These are phyloP conservation scores for Curvularia verruculosa DNA, from an alignment of 2,329 filamentous ascomycete genomes.

Conservation along the genomic window DNA sequence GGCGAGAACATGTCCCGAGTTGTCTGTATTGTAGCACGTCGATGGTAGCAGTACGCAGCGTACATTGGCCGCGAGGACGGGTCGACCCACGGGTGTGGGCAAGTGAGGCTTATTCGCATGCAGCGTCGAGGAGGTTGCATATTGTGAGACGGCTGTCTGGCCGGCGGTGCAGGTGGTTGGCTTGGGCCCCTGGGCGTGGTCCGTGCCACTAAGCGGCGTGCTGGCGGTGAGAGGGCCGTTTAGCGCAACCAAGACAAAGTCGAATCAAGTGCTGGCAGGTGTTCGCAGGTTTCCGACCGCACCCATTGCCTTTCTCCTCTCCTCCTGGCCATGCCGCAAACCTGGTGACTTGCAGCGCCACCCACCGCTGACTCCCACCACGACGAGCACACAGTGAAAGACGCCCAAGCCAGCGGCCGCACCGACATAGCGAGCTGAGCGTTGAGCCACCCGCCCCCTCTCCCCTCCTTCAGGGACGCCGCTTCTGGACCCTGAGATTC, in stretches of 20 bases:
- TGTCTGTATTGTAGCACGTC: background rate
- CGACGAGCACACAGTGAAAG: slow-evolving; percentile 24
- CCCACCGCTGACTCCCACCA: slow-evolving; percentile 25
- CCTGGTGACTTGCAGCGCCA: slow-evolving; percentile 38
- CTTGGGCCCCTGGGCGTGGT: slow-evolving; percentile 15
- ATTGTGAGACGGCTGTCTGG: slow-evolving; percentile 26
- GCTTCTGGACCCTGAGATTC: slow-evolving; percentile 36
- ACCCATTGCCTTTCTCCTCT: slow-evolving; percentile 12
- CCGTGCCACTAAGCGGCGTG: slow-evolving; percentile 25
- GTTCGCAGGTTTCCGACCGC: slow-evolving; percentile 15
- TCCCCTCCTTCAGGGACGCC: slow-evolving; percentile 26
- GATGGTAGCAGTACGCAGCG: no score
- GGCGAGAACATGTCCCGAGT: background rate
- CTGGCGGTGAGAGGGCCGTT: slow-evolving; percentile 32
- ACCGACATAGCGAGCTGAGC: slow-evolving; percentile 27
- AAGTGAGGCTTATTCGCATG: slow-evolving; percentile 12
- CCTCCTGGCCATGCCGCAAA: slow-evolving; percentile 32
- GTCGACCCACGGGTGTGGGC: no score
- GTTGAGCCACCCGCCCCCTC: slow-evolving; percentile 21
- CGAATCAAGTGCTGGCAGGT: slow-evolving; percentile 18
- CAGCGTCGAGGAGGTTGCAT: slow-evolving; percentile 22
- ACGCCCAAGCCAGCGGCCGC: slow-evolving; percentile 18
- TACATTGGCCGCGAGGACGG: no score
- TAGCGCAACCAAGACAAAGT: slow-evolving; percentile 30
- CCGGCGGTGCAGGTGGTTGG: slow-evolving; percentile 20